Evolutionary conservation across 2,329 filamentous ascomycete genomes (phyloP).

Genomic region (Grosmannia serpens): DNA sequence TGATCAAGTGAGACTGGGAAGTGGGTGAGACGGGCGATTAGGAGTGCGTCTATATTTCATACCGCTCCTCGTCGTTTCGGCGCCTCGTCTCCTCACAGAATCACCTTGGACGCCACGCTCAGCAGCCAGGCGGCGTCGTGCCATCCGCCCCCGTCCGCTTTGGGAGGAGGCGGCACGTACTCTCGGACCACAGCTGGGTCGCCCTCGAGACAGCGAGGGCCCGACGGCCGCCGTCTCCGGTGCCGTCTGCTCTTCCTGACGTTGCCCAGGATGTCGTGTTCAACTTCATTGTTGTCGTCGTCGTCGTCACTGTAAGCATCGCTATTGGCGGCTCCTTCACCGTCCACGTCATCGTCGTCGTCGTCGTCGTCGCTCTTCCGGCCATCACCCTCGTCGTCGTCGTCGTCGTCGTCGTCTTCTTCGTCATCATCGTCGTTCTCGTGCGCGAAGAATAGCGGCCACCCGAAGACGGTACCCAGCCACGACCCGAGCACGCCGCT

Average conservation of each 20-base stretch:
- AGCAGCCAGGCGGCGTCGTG: slow-evolving; percentile 57
- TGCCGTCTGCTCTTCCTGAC: slow-evolving; percentile 2
- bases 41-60: too few relatives aligned
- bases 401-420: slow-evolving; percentile 23
- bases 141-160: slow-evolving; percentile 48
- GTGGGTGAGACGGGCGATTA: too few relatives aligned
- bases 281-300: slow-evolving; percentile 21
- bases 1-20: too few relatives aligned
- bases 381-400: slow-evolving; percentile 25
- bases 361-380: slow-evolving; percentile 25
- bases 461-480: slow-evolving; percentile 47
- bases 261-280: slow-evolving; percentile 14
- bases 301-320: slow-evolving; percentile 18
- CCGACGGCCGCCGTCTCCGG: slow-evolving; percentile 15
- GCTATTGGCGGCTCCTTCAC: not conserved
- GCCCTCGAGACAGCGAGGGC: slow-evolving; percentile 19
- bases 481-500: slow-evolving; percentile 41
- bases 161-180: slow-evolving; percentile 35
- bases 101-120: slow-evolving; percentile 50
- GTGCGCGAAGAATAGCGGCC: slow-evolving; percentile 51
- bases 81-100: slow-evolving; percentile 28
- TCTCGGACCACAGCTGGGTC: slow-evolving; percentile 24
- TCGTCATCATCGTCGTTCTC: slow-evolving; percentile 44
- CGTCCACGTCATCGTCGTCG: slow-evolving; percentile 27
- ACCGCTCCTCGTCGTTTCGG: too few relatives aligned